These are phyloP conservation scores for Euphrasia confusa DNA, from an alignment of 257 asterid genomes.

Conservation along the genomic window DNA sequence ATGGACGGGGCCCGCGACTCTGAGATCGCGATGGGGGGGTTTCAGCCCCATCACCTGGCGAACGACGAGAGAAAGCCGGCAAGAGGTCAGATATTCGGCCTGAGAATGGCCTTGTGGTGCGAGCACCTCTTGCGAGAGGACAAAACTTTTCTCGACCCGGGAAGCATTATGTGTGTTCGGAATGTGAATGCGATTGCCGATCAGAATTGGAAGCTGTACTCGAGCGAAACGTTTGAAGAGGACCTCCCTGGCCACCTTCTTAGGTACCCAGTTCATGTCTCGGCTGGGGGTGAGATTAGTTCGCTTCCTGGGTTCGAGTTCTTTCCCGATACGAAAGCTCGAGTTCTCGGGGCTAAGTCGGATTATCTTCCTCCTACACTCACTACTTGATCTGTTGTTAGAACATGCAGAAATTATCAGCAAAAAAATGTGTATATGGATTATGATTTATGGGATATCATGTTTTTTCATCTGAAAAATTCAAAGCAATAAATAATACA, in stretches of 20 bases:
- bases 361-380: constrained; percentile 62
- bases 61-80: constrained; percentile 24
- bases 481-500: too few species aligned
- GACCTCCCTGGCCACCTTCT: constrained; percentile 77
- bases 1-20: constrained; percentile 89
- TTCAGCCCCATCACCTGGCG: constrained; percentile 65
- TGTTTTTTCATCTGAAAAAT: too few species aligned
- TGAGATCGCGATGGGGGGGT: constrained; percentile 92
- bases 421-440: too few species aligned
- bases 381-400: constrained; percentile 41
- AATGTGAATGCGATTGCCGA: constrained; percentile 51
- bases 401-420: too few species aligned
- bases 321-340: constrained; percentile 88
- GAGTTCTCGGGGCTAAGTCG: constrained; percentile 59
- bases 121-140: constrained; percentile 51
- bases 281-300: constrained; percentile 41
- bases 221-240: constrained; percentile 32
- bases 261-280: constrained; percentile 56
- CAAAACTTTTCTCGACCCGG: constrained; percentile 39
- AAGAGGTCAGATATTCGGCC: constrained; percentile 49
- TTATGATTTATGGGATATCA: too few species aligned
- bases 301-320: constrained; percentile 47
- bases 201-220: constrained; percentile 48
- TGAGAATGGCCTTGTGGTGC: constrained; percentile 73
- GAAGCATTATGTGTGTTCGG: constrained; percentile 51